These are phyloP conservation scores for Hamigera avellanea DNA, from an alignment of 495 filamentous ascomycete genomes.

Conservation along the genomic window DNA sequence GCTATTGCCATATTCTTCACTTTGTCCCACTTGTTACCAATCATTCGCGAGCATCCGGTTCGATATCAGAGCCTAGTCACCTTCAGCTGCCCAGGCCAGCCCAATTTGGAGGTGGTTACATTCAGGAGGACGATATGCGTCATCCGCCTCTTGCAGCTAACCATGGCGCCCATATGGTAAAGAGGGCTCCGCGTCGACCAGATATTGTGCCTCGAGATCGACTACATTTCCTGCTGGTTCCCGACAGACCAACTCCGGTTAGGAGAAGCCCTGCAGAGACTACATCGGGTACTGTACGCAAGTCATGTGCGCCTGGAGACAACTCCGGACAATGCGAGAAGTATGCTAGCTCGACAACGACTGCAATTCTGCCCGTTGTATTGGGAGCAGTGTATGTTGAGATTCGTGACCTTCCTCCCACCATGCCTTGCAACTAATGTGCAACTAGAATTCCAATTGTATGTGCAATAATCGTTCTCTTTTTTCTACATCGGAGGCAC, in stretches of 20 bases:
- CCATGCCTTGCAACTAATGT: constrained; percentile 12
- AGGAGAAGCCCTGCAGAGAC: constrained; percentile 9
- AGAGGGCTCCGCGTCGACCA: constrained; percentile 13
- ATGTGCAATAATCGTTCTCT: constrained; percentile 51
- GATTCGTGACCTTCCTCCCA: background rate
- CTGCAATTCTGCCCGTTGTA: constrained; percentile 63
- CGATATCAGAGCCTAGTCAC: too few species aligned
- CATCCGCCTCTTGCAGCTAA: constrained; percentile 2
- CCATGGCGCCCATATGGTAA: constrained; percentile 17
- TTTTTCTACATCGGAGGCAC: constrained; percentile 69
- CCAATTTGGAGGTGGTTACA: too few species aligned
- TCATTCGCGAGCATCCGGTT: too few species aligned
- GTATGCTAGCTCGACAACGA: constrained; percentile 30
- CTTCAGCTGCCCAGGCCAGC: too few species aligned
- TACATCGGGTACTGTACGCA: constrained; percentile 6
- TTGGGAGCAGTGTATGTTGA: constrained; percentile 70
- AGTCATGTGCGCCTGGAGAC: constrained; percentile 5
- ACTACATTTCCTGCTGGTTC: constrained; percentile 13
- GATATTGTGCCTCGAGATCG: constrained; percentile 18
- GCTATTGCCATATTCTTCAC: too few species aligned
- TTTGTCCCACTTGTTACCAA: too few species aligned
- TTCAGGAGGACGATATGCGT: too few species aligned
- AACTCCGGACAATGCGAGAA: constrained; percentile 14
- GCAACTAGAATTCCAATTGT: constrained; percentile 61
- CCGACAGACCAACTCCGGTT: constrained; percentile 15